Conservation (phyloP, 352 stramenopile genomes). For the Aphanomyces cochlioides region DNA sequence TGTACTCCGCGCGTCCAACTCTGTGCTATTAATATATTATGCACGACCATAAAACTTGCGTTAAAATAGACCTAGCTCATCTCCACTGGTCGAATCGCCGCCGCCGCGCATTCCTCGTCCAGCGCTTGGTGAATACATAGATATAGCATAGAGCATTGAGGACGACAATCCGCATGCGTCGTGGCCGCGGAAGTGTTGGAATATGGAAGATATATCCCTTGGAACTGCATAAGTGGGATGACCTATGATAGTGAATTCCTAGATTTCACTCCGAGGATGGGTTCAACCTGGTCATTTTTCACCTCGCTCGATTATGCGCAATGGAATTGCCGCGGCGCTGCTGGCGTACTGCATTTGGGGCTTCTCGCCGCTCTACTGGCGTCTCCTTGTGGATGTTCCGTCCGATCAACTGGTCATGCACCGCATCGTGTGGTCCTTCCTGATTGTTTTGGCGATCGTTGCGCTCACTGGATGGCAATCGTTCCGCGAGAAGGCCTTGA, state of each 20-base stretch:
- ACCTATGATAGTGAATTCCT: not conserved
- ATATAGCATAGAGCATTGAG: not conserved
- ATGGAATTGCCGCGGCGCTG: constrained; percentile 15
- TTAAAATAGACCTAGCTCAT: no score
- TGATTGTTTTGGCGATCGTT: constrained; percentile 18
- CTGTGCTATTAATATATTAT: no score
- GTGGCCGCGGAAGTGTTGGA: no score
- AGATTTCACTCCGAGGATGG: not conserved
- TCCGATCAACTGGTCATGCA: constrained; percentile 23
- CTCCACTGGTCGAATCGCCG: no score
- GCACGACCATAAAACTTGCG: no score
- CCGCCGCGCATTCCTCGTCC: no score
- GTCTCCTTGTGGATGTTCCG: constrained; percentile 23
- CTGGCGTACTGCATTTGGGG: constrained; percentile 27
- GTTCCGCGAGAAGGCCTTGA: constrained; percentile 7
- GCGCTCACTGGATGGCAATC: not conserved
- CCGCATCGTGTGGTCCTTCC: constrained; percentile 26
- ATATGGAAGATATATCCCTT: not conserved
- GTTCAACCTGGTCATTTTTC: not conserved
- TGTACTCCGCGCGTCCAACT: no score
- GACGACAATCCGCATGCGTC: not conserved
- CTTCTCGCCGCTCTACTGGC: constrained; percentile 28
- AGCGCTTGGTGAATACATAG: no score
- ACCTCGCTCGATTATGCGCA: not conserved
- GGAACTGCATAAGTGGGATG: not conserved